Base-by-base conservation (phyloP, 805 yeast genomes). In the Hanseniaspora vineae region DNA sequence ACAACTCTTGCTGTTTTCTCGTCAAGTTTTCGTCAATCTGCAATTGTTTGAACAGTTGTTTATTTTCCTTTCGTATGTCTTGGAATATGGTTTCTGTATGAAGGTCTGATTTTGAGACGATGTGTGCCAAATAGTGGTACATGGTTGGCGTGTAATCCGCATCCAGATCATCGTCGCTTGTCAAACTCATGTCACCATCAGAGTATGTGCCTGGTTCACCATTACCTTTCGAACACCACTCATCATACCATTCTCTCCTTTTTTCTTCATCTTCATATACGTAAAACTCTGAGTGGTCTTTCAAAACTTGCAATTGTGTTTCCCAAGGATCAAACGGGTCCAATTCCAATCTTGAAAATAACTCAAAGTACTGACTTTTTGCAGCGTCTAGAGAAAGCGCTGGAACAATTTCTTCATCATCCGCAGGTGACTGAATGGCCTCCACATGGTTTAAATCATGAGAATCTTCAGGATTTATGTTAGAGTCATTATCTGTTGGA, bases 261-360 rank as follows among this genome's bases (percentile, higher is more conserved):
- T 55, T 54, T 17, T 57, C 51, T 39, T 68, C 65, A 23, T 64
- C 55, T 8, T 62, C 61, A 17, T 75, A 49, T 1, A 50, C 47
- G 20, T 62, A 58, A 54, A 66, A 77, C 12, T 67, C 52, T 4
- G 71, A 68, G 50, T 77, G 77, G n/a, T 62, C 50, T 1, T 66
- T 60, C 0, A 78, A 52, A 45, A 64, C 65, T 12, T 57, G 53
- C 11, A 70, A 59, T 55, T 75, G 78, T 1, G 58, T 50, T 6
- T 69, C 70, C 81, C 81, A 78, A 0, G 71, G 54, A 1, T 71
- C 62, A 48, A 57, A 72, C 0, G 78, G 76, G 52, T 76, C 68
- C 11, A 73, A 50, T 0, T 58, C 29, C 19, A 54, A 42, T 10
- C 55, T 61, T 3, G 58, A 56, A 10, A 78, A 59, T 37, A 77